phyloP scores from a whole-genome alignment of 164 flowering plant species.

The Euptelea pleiosperma region DNA sequence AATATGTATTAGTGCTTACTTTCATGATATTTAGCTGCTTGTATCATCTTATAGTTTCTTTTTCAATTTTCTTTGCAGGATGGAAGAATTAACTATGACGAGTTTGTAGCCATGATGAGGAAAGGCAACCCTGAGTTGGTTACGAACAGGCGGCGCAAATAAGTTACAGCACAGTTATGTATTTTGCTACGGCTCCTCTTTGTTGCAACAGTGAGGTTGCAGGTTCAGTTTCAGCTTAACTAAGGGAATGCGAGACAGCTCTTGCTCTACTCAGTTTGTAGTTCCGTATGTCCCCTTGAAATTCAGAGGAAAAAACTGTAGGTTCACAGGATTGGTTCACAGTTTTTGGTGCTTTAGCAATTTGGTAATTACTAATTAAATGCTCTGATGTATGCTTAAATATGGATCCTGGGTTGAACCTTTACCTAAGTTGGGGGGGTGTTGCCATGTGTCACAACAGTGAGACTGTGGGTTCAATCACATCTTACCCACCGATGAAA shows the following conservation, averaged over 20 bases:
- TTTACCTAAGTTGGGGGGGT: too few relatives aligned
- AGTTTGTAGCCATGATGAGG: conserved; percentile 93
- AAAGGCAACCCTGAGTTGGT: conserved; percentile 75
- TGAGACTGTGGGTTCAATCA: too few relatives aligned
- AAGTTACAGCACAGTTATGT: conserved; percentile 6
- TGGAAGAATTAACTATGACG: conserved; percentile 88
- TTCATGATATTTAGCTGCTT: too few relatives aligned
- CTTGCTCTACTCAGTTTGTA: not conserved
- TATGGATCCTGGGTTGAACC: not conserved
- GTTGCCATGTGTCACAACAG: too few relatives aligned
- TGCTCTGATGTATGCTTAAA: not conserved
- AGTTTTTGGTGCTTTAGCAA: too few relatives aligned
- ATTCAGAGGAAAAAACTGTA: too few relatives aligned
- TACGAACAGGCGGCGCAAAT: conserved; percentile 54
- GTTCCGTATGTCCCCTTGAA: too few relatives aligned
- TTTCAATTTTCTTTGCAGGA: conserved; percentile 50
- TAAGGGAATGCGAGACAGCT: not conserved
- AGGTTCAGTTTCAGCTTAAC: not conserved
- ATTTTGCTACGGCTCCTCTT: not conserved
- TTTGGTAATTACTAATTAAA: not conserved
- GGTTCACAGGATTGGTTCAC: not conserved
- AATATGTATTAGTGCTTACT: too few relatives aligned
- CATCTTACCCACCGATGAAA: too few relatives aligned
- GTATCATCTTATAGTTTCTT: too few relatives aligned
- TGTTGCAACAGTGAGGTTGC: not conserved